Percentiles rank a stretch among this genome's conserved stretches.
Conservation (phyloP, 163 green algal genomes). For the Coccomyxa subellipsoidea region DNA sequence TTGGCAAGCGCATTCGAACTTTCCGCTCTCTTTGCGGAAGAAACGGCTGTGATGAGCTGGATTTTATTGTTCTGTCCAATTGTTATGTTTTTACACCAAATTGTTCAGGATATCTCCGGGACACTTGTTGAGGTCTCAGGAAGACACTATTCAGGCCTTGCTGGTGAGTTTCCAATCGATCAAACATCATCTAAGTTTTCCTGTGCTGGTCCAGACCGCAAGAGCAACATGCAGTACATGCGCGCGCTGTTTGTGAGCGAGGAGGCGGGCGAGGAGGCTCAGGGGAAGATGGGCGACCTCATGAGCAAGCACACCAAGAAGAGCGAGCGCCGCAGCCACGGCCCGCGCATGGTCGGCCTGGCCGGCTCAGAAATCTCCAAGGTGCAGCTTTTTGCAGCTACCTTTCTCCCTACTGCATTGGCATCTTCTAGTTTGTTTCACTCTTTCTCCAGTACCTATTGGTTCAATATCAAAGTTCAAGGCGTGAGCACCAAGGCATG, state of each 20-base stretch:
- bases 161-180: background rate
- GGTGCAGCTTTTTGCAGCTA: background rate
- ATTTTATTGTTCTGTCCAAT: too few species aligned
- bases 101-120: too few species aligned
- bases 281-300: background rate
- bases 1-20: background rate
- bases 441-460: too few species aligned
- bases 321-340: background rate
- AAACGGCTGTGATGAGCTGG: too few species aligned
- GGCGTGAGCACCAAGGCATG: too few species aligned
- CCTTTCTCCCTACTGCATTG: background rate
- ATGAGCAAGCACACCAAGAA: background rate
- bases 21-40: background rate
- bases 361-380: background rate
- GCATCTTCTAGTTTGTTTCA: too few species aligned
- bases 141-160: background rate
- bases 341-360: background rate
- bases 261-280: background rate
- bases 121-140: background rate
- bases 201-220: background rate
- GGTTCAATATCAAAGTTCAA: too few species aligned
- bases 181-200: too few species aligned
- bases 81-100: too few species aligned
- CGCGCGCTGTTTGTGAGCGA: background rate
- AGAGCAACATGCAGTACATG: slow-evolving; percentile 9